Percentiles rank a stretch among this genome's conserved stretches.
Conservation (phyloP, 148 eudicot species). For the Spergularia bocconei region DNA sequence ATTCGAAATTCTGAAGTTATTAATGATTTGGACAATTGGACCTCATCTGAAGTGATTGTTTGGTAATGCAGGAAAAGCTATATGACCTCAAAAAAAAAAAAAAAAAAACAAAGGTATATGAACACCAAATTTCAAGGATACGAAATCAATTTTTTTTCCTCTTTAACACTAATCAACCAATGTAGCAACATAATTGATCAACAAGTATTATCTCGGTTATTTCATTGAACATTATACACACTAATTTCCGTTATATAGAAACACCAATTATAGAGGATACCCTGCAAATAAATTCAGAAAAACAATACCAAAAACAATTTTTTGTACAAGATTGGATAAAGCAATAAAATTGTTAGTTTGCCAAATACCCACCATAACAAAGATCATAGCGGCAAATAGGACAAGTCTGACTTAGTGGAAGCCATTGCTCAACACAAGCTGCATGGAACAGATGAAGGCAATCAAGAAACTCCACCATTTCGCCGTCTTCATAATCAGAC, state of each 20-base stretch:
- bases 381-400: conserved; percentile 47
- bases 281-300: not conserved
- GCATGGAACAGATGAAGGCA: conserved; percentile 49
- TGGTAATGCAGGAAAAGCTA: too few relatives aligned
- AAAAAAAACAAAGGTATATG: too few relatives aligned
- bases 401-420: conserved; percentile 40
- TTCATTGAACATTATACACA: not conserved
- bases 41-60: too few relatives aligned
- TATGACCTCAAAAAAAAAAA: too few relatives aligned
- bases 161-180: too few relatives aligned
- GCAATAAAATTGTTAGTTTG: not conserved
- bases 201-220: too few relatives aligned
- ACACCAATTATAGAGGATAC: not conserved
- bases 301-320: not conserved
- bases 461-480: conserved; percentile 31
- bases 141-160: too few relatives aligned
- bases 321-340: not conserved
- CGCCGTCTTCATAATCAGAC: conserved; percentile 31
- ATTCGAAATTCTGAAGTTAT: too few relatives aligned
- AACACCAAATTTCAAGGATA: too few relatives aligned
- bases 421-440: conserved; percentile 63
- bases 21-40: too few relatives aligned
- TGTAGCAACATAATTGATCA: too few relatives aligned
- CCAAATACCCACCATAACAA: not conserved
- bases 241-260: not conserved